These are phyloP conservation scores for Pestalotiopsis sp. DNA, from an alignment of 2,329 filamentous ascomycete genomes.

Conservation along the genomic window DNA sequence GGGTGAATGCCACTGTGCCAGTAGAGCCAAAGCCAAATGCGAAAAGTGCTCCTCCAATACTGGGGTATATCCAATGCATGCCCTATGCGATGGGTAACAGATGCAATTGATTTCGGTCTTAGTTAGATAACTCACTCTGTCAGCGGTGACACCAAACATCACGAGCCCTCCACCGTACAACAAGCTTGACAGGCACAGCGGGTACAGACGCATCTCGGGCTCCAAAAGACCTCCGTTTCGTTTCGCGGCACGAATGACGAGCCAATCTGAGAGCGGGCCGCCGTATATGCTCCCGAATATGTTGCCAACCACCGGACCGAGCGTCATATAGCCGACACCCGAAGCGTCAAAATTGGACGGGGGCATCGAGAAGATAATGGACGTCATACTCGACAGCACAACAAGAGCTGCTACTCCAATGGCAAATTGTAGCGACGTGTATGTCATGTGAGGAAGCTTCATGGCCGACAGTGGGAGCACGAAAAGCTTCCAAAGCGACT, in stretches of 20 bases:
- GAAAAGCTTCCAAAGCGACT: not conserved
- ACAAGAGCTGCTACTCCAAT: not conserved
- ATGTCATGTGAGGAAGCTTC: not conserved
- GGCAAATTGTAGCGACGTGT: not conserved
- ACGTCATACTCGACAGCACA: conserved; percentile 21
- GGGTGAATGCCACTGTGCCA: conserved; percentile 34
- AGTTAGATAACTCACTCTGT: not conserved
- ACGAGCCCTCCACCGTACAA: not conserved
- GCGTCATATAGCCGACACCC: conserved; percentile 3
- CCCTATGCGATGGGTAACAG: conserved; percentile 26
- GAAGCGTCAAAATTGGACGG: conserved; percentile 28
- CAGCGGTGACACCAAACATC: not conserved
- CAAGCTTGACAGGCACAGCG: not conserved
- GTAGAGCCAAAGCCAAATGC: conserved; percentile 39
- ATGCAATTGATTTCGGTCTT: not conserved
- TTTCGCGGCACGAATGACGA: conserved; percentile 35
- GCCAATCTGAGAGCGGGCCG: conserved; percentile 31
- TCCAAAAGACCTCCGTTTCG: conserved; percentile 42
- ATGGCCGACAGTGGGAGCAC: not conserved
- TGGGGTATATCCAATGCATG: conserved; percentile 43
- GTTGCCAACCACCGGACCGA: not conserved
- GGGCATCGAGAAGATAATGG: conserved; percentile 35
- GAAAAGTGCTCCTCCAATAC: conserved; percentile 35
- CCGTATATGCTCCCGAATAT: not conserved
- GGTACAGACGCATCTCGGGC: conserved; percentile 44